These are phyloP conservation scores for Mariannaea sp. DNA, from an alignment of 2,329 filamentous ascomycete species.

Conservation along the genomic window DNA sequence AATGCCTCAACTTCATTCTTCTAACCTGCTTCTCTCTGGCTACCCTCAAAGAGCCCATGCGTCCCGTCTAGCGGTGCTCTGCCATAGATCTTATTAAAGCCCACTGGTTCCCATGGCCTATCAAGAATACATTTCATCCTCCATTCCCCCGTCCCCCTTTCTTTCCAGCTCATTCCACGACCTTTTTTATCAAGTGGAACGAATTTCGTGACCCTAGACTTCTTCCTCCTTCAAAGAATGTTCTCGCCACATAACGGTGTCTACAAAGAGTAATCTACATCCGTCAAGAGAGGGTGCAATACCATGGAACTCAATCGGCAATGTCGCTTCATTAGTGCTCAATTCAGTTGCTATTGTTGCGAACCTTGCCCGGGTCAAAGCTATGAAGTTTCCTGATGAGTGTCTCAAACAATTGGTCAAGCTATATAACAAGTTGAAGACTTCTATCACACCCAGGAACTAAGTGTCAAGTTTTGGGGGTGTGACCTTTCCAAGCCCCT, in stretches of 20 bases:
- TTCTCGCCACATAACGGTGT: conserved; percentile 24
- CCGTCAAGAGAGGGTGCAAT: conserved; percentile 26
- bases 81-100: conserved; percentile 26
- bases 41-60: conserved; percentile 37
- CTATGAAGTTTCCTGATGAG: conserved; percentile 29
- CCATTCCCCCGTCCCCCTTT: conserved; percentile 34
- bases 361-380: conserved; percentile 30
- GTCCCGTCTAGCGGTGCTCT: conserved; percentile 39
- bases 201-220: background rate
- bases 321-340: conserved; percentile 29
- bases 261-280: conserved; percentile 24
- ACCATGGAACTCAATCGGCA: conserved; percentile 22
- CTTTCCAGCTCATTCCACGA: conserved; percentile 33
- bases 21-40: conserved; percentile 30
- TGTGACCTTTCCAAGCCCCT: background rate
- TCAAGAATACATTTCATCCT: conserved; percentile 35
- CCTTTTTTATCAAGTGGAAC: conserved; percentile 7
- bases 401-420: conserved; percentile 34
- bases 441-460: conserved; percentile 32
- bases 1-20: background rate
- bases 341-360: conserved; percentile 32
- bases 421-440: conserved; percentile 35
- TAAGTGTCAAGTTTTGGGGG: conserved; percentile 40
- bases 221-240: background rate
- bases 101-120: conserved; percentile 40